Base-by-base conservation (phyloP, 2,329 filamentous ascomycete genomes). In the Aspergillus sojae region DNA sequence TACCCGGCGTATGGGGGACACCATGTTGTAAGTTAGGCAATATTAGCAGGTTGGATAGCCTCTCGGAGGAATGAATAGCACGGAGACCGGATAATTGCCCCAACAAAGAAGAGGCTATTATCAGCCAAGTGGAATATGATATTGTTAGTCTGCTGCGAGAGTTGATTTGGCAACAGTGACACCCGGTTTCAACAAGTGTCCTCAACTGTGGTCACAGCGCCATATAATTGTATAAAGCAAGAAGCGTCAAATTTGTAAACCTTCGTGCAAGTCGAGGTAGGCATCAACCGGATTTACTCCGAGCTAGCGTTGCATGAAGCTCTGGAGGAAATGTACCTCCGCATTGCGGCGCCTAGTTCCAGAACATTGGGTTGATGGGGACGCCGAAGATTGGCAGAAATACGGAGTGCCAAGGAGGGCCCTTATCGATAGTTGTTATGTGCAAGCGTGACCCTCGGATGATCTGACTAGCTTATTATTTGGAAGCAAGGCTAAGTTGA, bases 81-180 rank as follows among this genome's bases (percentile, higher is more conserved):
- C 7, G 6, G 1, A 41, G 0, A n/a, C 14, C 3, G 2, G 1
- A 2, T 41, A 6, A 39, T 0, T 9, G 36, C 16, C 3, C 16
- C 5, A 9, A 1, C 0, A 0, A 39, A 39, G 36, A 3, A 2
- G 1, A 7, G 36, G 7, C 12, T 14, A 36, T 5, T 0, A 12
- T 12, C 12, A 36, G 34, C 11, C 1, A 14, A 4, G 11, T 3
- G 11, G 12, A 16, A 36, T 6, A 14, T 7, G 14, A 36, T 36
- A 6, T 1, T 16, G 14, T 6, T 16, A 3, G 34, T 16, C 5
- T 16, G 34, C 34, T 16, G 39, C 19, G 39, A 41, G 36, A 2
- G 36, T 19, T 9, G 16, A 41, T 19, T 41, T 41, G 5, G 16
- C 16, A 19, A 41, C 36, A 7, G 16, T 19, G 16, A 12, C 3